Evolutionary conservation across 2,329 filamentous ascomycete genomes (phyloP), one percentile per base, ranked within the genome.

Genomic region (Didymellaceae sp.): DNA sequence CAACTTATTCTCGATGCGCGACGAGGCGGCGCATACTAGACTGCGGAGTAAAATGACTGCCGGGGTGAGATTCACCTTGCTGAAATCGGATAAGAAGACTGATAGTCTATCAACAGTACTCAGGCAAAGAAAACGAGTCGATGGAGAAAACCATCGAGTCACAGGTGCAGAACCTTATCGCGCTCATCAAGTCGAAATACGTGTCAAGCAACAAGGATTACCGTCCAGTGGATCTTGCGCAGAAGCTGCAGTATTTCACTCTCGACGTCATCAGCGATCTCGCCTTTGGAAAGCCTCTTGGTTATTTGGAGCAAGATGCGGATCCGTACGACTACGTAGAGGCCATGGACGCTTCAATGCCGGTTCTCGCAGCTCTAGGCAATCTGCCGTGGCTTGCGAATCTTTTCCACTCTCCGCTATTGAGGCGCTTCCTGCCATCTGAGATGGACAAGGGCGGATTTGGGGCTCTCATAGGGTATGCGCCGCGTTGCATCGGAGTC

Each of bases 211-310:
- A 39, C 1, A 25, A 50, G 14, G 63, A 73, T 3, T 71, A 75
- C 3, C 73, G 61, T 0, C 58, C 70, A 1, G 62, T 68, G 44
- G 80, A 83, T 42, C 65, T 79, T 45, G 77, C 70, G 2, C 65
- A 67, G 3, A 79, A 79, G 48, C 68, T 74, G 2, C 78, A 81
- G 26, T 84, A 73, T 64, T 78, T 83, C 42, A 38, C 80, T 1
- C 69, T 83, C 6, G 82, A 84, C 53, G 75, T 82, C 38, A 81
- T 84, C 52, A 79, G 75, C 21, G 75, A 75, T 26, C 61, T 84
- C 2, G 78, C 78, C 0, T 81, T 82, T 51, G 81, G 80, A 5
- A 56, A 74, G 13, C 62, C 78, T 0, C 81, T 82, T 54, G 80
- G 80, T 1, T 80, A 77, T 55, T 65, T 83, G 13, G 68, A 69